Conservation (phyloP, 768 basidiomycete genomes). For the Tricholoma hemisulphureum region DNA sequence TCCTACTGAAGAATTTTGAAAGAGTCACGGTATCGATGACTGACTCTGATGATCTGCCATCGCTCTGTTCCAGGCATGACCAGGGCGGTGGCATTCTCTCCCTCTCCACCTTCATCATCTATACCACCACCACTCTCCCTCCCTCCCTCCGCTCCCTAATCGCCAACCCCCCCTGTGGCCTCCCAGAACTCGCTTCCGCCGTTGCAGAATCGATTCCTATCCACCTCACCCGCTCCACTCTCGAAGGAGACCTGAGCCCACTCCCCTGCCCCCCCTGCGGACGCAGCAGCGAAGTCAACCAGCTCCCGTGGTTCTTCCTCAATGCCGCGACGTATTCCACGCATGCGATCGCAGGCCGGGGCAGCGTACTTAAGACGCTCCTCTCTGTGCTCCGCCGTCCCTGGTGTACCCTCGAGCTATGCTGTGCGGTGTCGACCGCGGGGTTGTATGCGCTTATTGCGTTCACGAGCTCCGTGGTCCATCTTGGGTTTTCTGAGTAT, state of each 20-base stretch:
- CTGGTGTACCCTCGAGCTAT: slow-evolving; percentile 1
- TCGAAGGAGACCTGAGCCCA: neutral
- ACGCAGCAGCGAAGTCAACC: neutral
- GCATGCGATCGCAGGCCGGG: neutral
- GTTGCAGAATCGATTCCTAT: neutral
- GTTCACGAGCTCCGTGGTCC: neutral
- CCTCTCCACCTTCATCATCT: neutral
- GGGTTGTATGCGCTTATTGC: neutral
- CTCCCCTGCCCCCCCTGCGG: neutral
- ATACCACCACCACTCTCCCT: neutral
- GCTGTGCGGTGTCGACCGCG: neutral
- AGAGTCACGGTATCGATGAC: too few relatives aligned
- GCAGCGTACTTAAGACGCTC: neutral
- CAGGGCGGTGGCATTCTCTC: neutral
- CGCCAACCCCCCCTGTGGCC: neutral
- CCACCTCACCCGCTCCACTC: neutral
- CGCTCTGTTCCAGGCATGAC: neutral
- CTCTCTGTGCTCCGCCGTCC: neutral
- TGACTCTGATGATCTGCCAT: too few relatives aligned
- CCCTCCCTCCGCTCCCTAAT: neutral
- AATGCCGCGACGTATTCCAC: neutral
- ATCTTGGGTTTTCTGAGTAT: neutral
- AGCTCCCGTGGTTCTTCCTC: neutral
- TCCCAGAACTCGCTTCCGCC: neutral
- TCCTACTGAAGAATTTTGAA: too few relatives aligned